These are phyloP conservation scores for Heliophila coronopifolia DNA, from an alignment of 441 rosid genomes.

Conservation along the genomic window DNA sequence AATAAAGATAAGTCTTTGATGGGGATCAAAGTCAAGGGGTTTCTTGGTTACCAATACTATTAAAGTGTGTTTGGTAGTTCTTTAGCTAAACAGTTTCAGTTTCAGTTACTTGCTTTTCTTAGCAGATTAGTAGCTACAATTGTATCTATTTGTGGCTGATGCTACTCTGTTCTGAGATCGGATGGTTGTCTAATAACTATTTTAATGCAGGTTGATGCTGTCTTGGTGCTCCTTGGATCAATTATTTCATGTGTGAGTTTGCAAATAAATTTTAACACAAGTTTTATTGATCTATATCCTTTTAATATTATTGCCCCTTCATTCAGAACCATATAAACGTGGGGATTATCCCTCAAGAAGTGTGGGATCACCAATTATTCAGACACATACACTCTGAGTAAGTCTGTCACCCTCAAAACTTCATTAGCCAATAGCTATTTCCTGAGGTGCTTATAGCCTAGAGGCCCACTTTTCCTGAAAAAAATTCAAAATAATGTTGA, in stretches of 20 bases:
- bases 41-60: conserved; percentile 7
- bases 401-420: conserved; percentile 31
- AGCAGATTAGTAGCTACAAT: conserved; percentile 13
- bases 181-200: conserved; percentile 6
- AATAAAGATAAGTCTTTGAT: not conserved
- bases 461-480: conserved; percentile 6
- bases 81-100: not conserved
- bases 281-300: not conserved
- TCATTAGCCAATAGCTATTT: conserved; percentile 14
- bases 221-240: conserved; percentile 68
- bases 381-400: conserved; percentile 69
- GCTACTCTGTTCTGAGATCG: no score
- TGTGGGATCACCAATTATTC: conserved; percentile 82
- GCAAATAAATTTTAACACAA: not conserved
- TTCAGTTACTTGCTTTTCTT: not conserved
- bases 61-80: conserved; percentile 4
- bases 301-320: conserved; percentile 18
- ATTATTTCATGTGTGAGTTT: conserved; percentile 61
- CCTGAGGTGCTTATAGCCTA: conserved; percentile 3
- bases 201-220: conserved; percentile 74
- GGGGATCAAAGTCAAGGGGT: conserved; percentile 9
- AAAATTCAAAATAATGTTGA: conserved; percentile 4
- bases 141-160: not conserved
- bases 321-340: conserved; percentile 50
- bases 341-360: conserved; percentile 69